Evolutionary conservation across 2,329 filamentous ascomycete genomes (phyloP), one percentile per base, ranked within the genome.

Genomic region (Beauveria medogensis): DNA sequence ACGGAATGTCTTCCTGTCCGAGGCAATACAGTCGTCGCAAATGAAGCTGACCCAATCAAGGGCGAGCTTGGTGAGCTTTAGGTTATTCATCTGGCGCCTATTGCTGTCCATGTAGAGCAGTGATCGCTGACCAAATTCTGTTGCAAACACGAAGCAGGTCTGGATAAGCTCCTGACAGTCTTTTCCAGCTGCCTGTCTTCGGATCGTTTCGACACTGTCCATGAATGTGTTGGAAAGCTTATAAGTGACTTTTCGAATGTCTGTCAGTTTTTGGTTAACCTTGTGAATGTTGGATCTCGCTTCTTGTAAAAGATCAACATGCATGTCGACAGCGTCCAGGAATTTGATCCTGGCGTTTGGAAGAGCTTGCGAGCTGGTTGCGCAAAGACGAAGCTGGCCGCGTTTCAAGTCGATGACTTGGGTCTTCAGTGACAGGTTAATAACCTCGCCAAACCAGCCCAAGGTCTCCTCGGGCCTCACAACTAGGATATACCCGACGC

Each of bases 21-120:
- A 91, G 10, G 94, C 90, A 67, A 95, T 84, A 73, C 94, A 99
- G 73, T 99, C 94, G 69, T 97, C 93, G 70, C 92, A 96, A 66
- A 99, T 94, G 73, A 99, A 99, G 70, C 90, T 92, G 18, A 99
- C 90, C 94, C 94, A 99, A 72, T 99, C 93, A 12, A 99, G 80
- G 4, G 92, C 92, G 58, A 99, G 81, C 70, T 96, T 91, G 14
- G 93, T 96, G 60, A 99, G 82, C 72, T 96, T 96, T 67, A 96
- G 82, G 73, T 96, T 97, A 76, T 97, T 97, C 90, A 97, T 95
- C 67, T 95, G 91, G 55, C 93, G 88, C 60, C 94, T 82, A 71
- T 96, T 97, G 72, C 90, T 89, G 74, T 99, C 94, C 86, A 99
- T 94, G 77, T 96, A 95, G 22, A 94, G 85, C 55, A 96, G 83